Evolutionary conservation across 163 green algal species (phyloP).

Genomic region (Prototheca wickerhamii): DNA sequence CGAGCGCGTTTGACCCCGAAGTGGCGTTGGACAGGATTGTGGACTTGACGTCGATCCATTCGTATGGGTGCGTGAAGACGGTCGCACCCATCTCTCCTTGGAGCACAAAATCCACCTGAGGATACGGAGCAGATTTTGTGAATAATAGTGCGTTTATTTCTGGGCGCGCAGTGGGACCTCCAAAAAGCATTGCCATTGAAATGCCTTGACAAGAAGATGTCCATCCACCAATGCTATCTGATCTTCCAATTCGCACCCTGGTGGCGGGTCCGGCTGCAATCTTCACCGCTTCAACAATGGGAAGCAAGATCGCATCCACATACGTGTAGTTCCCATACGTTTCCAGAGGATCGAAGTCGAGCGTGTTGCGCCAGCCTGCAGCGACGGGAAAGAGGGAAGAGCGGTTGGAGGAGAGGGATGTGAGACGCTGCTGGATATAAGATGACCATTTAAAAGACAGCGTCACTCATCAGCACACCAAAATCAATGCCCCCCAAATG

Average conservation of each 20-base stretch:
- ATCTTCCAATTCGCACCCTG: not conserved
- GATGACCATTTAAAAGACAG: no score
- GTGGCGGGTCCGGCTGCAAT: not conserved
- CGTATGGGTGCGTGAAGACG: slow-evolving; percentile 1
- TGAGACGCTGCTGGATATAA: no score
- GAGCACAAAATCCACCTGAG: slow-evolving; percentile 7
- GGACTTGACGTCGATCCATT: not conserved
- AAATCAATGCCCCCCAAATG: no score
- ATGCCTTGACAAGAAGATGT: no score
- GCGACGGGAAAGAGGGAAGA: not conserved
- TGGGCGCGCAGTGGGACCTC: no score
- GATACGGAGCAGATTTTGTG: no score
- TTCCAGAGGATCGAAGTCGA: slow-evolving; percentile 7
- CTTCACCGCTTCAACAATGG: slow-evolving; percentile 1
- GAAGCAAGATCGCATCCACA: slow-evolving; percentile 3
- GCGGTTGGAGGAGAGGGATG: no score
- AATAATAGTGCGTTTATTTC: not conserved
- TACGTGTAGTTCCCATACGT: not conserved
- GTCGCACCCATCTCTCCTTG: slow-evolving; percentile 15
- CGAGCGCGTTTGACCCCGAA: not conserved
- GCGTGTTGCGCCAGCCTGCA: slow-evolving; percentile 10
- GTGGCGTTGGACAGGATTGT: not conserved
- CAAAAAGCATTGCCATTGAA: no score
- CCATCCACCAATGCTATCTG: no score
- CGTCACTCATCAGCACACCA: no score